phyloP scores from a whole-genome alignment of 169 alveolate species.

The Plasmodium blacklocki region DNA sequence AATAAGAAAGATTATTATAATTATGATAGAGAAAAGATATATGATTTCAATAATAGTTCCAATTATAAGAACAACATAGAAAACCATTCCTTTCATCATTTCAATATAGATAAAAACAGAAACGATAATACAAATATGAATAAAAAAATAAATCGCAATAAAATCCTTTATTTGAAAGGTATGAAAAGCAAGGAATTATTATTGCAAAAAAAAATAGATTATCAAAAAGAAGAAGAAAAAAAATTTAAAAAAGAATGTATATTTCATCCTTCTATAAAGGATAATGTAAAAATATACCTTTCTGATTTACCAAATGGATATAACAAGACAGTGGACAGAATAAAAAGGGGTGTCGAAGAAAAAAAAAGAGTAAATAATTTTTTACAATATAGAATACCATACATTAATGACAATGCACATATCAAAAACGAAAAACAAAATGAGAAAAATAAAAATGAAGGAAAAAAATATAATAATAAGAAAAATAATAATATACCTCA shows the following conservation, averaged over 20 bases:
- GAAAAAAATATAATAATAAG: neutral
- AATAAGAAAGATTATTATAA: neutral
- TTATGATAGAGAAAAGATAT: neutral
- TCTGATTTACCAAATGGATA: conserved; percentile 59
- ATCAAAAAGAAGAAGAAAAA: conserved; percentile 34
- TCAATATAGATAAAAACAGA: neutral
- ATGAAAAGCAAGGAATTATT: conserved; percentile 48
- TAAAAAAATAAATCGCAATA: conserved; percentile 17
- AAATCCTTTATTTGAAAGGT: conserved; percentile 54
- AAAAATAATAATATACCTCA: neutral
- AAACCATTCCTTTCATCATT: neutral
- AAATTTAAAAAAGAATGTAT: conserved; percentile 43
- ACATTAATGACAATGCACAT: neutral
- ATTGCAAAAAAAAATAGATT: conserved; percentile 14
- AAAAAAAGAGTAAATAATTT: conserved; percentile 42
- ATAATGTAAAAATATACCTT: conserved; percentile 49
- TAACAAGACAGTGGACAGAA: conserved; percentile 54
- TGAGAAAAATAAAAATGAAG: conserved; percentile 1
- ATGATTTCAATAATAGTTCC: neutral
- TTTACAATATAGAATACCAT: conserved; percentile 34
- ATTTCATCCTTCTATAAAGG: conserved; percentile 48
- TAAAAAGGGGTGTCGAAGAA: conserved; percentile 73
- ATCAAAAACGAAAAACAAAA: neutral
- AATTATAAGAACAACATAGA: neutral
- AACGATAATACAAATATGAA: neutral